These are phyloP conservation scores for Populus tomentosa DNA, from an alignment of 441 rosid genomes.

Conservation along the genomic window DNA sequence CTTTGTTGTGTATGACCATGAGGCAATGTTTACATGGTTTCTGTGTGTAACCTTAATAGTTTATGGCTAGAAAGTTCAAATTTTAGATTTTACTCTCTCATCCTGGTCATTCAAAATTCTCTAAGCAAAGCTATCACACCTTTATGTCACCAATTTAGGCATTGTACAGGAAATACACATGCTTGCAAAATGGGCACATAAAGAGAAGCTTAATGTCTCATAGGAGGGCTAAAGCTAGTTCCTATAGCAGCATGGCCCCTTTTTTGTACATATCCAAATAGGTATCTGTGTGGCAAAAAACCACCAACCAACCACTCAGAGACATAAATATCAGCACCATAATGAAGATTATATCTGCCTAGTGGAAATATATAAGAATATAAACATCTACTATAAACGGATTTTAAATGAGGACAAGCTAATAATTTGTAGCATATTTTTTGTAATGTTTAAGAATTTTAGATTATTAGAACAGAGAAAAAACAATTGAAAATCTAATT, in stretches of 20 bases:
- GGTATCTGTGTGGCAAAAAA: neutral
- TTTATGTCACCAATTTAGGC: neutral
- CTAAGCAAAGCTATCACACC: neutral
- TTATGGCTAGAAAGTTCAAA: neutral
- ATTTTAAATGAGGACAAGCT: neutral
- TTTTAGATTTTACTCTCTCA: neutral
- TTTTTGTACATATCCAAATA: neutral
- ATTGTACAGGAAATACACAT: neutral
- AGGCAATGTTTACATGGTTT: neutral
- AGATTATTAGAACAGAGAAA: neutral
- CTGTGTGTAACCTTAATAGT: neutral
- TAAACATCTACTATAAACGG: neutral
- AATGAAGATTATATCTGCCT: neutral
- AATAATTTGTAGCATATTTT: neutral
- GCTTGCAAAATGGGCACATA: neutral
- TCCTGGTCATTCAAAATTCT: neutral
- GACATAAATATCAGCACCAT: neutral
- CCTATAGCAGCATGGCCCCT: neutral
- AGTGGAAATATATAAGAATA: neutral
- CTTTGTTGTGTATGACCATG: neutral
- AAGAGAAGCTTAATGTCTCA: neutral
- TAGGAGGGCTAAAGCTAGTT: neutral
- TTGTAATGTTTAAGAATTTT: neutral
- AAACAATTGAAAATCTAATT: neutral
- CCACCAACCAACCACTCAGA: neutral